These are phyloP conservation scores for Fusarium temperatum DNA, from an alignment of 2,329 filamentous ascomycete genomes.

Conservation along the genomic window DNA sequence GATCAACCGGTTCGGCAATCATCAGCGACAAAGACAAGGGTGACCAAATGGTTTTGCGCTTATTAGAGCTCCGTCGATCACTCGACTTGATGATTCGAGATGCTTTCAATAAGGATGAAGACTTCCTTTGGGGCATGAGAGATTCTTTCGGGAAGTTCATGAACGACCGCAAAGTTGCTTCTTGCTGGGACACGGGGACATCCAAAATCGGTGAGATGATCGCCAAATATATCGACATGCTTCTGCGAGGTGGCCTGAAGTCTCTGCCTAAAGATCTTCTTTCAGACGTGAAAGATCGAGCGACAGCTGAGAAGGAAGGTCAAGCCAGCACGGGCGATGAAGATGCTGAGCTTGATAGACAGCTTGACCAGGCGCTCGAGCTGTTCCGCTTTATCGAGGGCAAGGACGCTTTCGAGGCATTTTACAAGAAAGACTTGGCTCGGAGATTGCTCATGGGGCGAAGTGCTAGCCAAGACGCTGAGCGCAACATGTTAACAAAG, in stretches of 20 bases:
- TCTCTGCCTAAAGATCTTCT: conserved; percentile 76
- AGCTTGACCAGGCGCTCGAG: conserved; percentile 91
- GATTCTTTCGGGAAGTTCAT: conserved; percentile 91
- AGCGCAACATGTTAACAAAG: conserved; percentile 92
- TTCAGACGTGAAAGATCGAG: conserved; percentile 67
- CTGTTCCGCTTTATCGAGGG: conserved; percentile 97
- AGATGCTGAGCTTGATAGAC: conserved; percentile 88
- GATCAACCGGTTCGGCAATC: conserved; percentile 76
- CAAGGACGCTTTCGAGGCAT: conserved; percentile 97
- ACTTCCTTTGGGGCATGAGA: conserved; percentile 79
- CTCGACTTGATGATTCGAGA: conserved; percentile 80
- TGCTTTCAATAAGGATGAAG: conserved; percentile 80
- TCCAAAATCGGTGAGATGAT: conserved; percentile 99
- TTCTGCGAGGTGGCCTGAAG: conserved; percentile 88
- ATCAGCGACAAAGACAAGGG: conserved; percentile 81
- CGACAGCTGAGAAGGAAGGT: conserved; percentile 67
- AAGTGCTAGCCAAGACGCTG: conserved; percentile 93
- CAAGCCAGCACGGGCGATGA: conserved; percentile 80
- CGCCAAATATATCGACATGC: conserved; percentile 92
- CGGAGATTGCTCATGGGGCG: conserved; percentile 88
- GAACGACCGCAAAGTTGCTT: conserved; percentile 81
- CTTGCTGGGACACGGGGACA: conserved; percentile 81
- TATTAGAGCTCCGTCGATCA: conserved; percentile 82
- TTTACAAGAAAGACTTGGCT: conserved; percentile 98
- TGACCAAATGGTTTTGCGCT: conserved; percentile 84